Conservation (phyloP, 371 early-diverging fungal genomes). For the Apophysomyces variabilis region DNA sequence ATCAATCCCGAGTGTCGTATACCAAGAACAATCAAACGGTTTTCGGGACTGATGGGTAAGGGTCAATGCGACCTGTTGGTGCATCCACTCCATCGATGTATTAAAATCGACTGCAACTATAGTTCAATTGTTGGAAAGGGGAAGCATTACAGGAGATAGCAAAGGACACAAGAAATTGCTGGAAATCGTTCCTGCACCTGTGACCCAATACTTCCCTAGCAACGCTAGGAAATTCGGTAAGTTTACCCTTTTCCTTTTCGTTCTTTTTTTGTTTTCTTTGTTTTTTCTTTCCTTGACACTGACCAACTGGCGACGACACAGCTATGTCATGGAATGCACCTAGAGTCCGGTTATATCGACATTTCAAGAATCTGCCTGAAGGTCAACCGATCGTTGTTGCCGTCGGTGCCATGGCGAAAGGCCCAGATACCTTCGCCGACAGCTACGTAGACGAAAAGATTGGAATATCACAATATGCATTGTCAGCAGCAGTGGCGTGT, state of each 20-base stretch:
- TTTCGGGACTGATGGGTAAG: slow-evolving; percentile 92
- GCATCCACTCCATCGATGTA: too few species aligned
- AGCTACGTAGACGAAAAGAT: slow-evolving; percentile 90
- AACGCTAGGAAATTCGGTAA: slow-evolving; percentile 81
- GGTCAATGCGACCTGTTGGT: too few species aligned
- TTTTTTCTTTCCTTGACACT: background rate
- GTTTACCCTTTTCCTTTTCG: background rate
- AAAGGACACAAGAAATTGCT: slow-evolving; percentile 86
- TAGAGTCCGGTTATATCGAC: slow-evolving; percentile 76
- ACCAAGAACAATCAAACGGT: slow-evolving; percentile 97
- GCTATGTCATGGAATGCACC: slow-evolving; percentile 93
- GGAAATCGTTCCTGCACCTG: slow-evolving; percentile 94
- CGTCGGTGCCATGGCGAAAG: slow-evolving; percentile 97
- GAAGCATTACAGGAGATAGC: slow-evolving; percentile 74
- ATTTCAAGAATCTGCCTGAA: slow-evolving; percentile 70
- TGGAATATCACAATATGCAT: slow-evolving; percentile 86
- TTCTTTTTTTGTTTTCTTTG: too few species aligned
- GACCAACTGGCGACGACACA: slow-evolving; percentile 19
- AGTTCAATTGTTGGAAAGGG: slow-evolving; percentile 97
- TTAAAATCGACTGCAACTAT: background rate
- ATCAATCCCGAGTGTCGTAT: slow-evolving; percentile 97
- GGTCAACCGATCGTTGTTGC: slow-evolving; percentile 85
- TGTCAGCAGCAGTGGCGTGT: slow-evolving; percentile 94
- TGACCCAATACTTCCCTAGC: slow-evolving; percentile 88
- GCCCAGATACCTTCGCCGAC: slow-evolving; percentile 93